A percentile compares a stretch with the other conserved stretches of the same genome.
Evolutionary conservation across 352 stramenopile genomes (phyloP).

Genomic region (Hyaloperonospora brassicae): DNA sequence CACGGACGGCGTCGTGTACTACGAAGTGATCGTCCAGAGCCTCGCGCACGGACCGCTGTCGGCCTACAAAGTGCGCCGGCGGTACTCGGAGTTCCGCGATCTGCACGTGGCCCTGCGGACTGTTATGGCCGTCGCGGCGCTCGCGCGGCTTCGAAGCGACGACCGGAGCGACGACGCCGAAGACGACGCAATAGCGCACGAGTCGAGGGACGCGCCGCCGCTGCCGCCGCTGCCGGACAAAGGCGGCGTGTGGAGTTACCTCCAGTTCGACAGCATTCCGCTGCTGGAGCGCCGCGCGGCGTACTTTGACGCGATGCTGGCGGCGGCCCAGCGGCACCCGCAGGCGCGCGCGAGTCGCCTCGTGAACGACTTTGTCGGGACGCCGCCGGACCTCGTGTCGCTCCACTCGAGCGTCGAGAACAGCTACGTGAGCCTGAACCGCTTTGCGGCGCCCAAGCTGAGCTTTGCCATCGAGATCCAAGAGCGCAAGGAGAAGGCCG

Average conservation of each 20-base stretch:
- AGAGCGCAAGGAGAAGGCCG: slow-evolving; percentile 63
- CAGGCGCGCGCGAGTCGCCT: slow-evolving; percentile 42
- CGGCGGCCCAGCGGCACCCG: slow-evolving; percentile 41
- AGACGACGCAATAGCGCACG: slow-evolving; percentile 17
- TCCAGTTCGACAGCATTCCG: slow-evolving; percentile 54
- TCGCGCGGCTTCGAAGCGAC: slow-evolving; percentile 24
- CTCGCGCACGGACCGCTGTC: slow-evolving; percentile 56
- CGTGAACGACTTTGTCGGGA: slow-evolving; percentile 63
- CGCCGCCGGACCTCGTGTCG: slow-evolving; percentile 49
- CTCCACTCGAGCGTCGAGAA: slow-evolving; percentile 49
- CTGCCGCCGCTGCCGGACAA: slow-evolving; percentile 58
- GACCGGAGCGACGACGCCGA: too few relatives aligned
- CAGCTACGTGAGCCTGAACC: slow-evolving; percentile 72
- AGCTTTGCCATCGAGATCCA: slow-evolving; percentile 63
- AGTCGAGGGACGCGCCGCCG: slow-evolving; percentile 12
- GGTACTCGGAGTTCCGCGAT: slow-evolving; percentile 66
- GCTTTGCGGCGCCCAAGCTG: slow-evolving; percentile 63
- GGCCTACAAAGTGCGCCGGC: slow-evolving; percentile 67
- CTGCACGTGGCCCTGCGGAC: slow-evolving; percentile 44
- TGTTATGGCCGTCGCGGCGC: slow-evolving; percentile 40
- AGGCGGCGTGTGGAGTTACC: slow-evolving; percentile 64
- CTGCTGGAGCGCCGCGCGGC: slow-evolving; percentile 52
- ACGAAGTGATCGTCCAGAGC: slow-evolving; percentile 68
- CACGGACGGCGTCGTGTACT: slow-evolving; percentile 68
- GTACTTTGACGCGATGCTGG: slow-evolving; percentile 63